These are phyloP conservation scores for Nemania sp. DNA, from an alignment of 2,329 filamentous ascomycete species.

Conservation along the genomic window DNA sequence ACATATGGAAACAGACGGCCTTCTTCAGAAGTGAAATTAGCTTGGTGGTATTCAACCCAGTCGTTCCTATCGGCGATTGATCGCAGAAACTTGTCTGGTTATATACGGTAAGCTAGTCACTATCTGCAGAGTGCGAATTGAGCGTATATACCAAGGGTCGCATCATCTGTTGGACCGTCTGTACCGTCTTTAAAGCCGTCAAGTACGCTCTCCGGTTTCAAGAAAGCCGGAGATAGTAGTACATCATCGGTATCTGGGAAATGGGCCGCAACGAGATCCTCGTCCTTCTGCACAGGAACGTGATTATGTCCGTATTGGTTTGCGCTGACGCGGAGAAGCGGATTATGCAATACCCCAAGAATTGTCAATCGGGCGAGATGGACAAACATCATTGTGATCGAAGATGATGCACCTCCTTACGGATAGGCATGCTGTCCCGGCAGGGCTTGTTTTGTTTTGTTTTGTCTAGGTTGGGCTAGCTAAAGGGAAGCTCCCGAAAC, in stretches of 20 bases:
- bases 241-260: conserved; percentile 38
- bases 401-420: neutral
- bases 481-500: too few species aligned
- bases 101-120: neutral
- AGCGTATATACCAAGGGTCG: conserved; percentile 33
- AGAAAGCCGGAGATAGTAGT: conserved; percentile 37
- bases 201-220: conserved; percentile 29
- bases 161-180: conserved; percentile 38
- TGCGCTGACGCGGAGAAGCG: conserved; percentile 16
- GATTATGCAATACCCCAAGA: conserved; percentile 1
- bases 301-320: conserved; percentile 36
- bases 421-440: neutral
- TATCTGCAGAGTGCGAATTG: neutral
- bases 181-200: conserved; percentile 36
- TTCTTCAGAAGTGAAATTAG: conserved; percentile 39
- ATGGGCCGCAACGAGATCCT: conserved; percentile 35
- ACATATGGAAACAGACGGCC: conserved; percentile 34
- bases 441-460: too few species aligned
- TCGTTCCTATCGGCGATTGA: conserved; percentile 35
- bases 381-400: conserved; percentile 11
- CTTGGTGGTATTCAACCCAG: conserved; percentile 36
- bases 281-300: conserved; percentile 33
- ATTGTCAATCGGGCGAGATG: neutral
- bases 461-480: too few species aligned
- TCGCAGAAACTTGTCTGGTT: conserved; percentile 34